Base-by-base conservation (phyloP, 305 asterid species). In the Striga hermonthica region DNA sequence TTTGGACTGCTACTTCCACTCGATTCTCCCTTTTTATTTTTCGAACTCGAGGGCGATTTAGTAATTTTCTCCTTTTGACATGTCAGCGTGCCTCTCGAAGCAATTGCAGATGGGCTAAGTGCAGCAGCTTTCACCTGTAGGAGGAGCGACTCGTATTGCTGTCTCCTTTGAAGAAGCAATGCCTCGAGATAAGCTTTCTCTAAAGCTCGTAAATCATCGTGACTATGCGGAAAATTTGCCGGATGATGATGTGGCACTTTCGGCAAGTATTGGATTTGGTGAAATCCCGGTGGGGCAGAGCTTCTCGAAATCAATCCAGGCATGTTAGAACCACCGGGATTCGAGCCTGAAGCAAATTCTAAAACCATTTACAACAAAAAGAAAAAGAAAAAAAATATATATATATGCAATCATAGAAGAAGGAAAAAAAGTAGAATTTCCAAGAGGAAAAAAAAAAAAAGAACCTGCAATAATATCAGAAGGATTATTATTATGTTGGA, bases 111-210 rank as follows among this genome's bases (percentile, higher is more conserved):
- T 1, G 81, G 72, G 12, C 62, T 71, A 58, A 78, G 62, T 10
- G 69, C 64, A 52, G 82, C 78, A 62, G 72, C 76, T 44, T 78
- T 60, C 57, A 77, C 75, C 47, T 64, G 81, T 13, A 73, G 64
- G 10, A 74, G 41, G 52, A 77, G 80, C 0, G 83, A 58, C 68
- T 79, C 86, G 64, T 80, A 75, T 50, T 80, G 95, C 69, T 78
- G 86, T 14, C 69, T 72, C 67, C 85, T 88, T 57, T 82, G 96
- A 56, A 80, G 34, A 71, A 85, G 83, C 64, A 86, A 73, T 7
- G 83, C 79, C 77, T 87, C 96, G n/a, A 81, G 74, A 80, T 83
- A 86, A 62, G 89, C 84, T 65, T 80, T 86, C 81, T 86, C 94
- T 67, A 83, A 72, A 65, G 80, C 83, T 34, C 77, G 86, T 56